Evolutionary conservation across 2,329 filamentous ascomycete species (phyloP), one percentile per base, ranked within the genome.

Genomic region (Stemphylium lycopersici): DNA sequence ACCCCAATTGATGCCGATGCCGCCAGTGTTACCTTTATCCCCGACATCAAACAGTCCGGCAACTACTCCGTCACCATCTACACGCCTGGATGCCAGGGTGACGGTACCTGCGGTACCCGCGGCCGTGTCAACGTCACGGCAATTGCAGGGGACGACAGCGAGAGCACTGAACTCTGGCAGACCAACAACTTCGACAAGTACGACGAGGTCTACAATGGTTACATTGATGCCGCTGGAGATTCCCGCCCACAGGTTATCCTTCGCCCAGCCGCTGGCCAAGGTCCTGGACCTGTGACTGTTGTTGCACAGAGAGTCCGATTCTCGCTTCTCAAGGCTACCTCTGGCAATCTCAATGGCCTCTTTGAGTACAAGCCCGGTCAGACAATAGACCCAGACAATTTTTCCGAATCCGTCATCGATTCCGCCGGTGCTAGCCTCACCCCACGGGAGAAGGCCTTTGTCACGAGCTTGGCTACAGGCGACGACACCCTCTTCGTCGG

Each of bases 151-250:
- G 56, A 40, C 6, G 47, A 54, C 16, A 22, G 33, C 18, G 79
- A 84, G 4, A 82, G 84, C 24, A 85, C 81, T 0, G 82, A 84
- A 0, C 78, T 97, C 6, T 96, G 84, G 71, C 95, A 99, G 76
- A 96, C 93, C 15, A 99, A 99, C 77, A 84, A 96, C 72, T 96
- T 88, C 73, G 93, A 98, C 80, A 99, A 99, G 76, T 98, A 96
- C 70, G 95, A 99, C 71, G 87, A 90, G 63, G 87, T 99, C 54
- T 96, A 92, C 76, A 89, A 88, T 62, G 95, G 93, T 41, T 87
- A 87, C 62, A 86, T 99, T 48, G 91, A 98, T 70, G 87, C 87
- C 48, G 87, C 84, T 48, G 88, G 85, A 58, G 84, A 83, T 16
- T 97, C 97, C 80, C 87, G 87, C 37, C 91, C 93, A 12, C 85